Conservation (phyloP, 805 yeast species). For the baker's yeast (Saccharomyces cerevisiae) region DNA sequence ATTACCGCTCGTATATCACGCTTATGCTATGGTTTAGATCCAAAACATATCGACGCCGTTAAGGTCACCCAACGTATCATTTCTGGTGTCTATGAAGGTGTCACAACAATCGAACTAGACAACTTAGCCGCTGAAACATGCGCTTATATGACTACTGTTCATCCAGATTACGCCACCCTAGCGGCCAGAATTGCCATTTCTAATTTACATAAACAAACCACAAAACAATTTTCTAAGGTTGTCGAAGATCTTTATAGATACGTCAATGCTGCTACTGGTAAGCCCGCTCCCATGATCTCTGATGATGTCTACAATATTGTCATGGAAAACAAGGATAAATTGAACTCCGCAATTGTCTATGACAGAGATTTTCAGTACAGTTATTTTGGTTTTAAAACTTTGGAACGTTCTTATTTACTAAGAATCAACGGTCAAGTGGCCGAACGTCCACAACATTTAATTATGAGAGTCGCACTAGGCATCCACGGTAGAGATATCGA, state of each 20-base stretch:
- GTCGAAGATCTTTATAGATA: constrained; percentile 60
- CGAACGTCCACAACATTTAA: constrained; percentile 85
- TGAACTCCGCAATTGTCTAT: constrained; percentile 61
- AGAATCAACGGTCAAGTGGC: constrained; percentile 49
- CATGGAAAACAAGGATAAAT: constrained; percentile 46
- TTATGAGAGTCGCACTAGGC: constrained; percentile 85
- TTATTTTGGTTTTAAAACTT: constrained; percentile 82
- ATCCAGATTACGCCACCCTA: constrained; percentile 90
- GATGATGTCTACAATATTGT: constrained; percentile 56
- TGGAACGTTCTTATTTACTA: constrained; percentile 74
- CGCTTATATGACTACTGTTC: constrained; percentile 90
- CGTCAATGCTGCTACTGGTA: constrained; percentile 64
- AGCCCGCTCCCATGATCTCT: constrained; percentile 49
- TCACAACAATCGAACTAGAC: constrained; percentile 74
- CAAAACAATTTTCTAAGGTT: constrained; percentile 68
- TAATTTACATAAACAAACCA: constrained; percentile 84
- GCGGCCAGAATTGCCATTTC: constrained; percentile 93
- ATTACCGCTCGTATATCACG: constrained; percentile 90
- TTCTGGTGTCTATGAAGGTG: constrained; percentile 78
- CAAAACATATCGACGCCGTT: constrained; percentile 81
- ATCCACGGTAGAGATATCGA: constrained; percentile 64
- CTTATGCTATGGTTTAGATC: constrained; percentile 84
- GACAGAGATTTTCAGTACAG: constrained; percentile 68
- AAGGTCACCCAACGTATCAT: constrained; percentile 87
- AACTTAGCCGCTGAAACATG: constrained; percentile 88